These are phyloP conservation scores for Ceraceosorus guamensis DNA, from an alignment of 1,284 basidiomycete genomes.

Conservation along the genomic window DNA sequence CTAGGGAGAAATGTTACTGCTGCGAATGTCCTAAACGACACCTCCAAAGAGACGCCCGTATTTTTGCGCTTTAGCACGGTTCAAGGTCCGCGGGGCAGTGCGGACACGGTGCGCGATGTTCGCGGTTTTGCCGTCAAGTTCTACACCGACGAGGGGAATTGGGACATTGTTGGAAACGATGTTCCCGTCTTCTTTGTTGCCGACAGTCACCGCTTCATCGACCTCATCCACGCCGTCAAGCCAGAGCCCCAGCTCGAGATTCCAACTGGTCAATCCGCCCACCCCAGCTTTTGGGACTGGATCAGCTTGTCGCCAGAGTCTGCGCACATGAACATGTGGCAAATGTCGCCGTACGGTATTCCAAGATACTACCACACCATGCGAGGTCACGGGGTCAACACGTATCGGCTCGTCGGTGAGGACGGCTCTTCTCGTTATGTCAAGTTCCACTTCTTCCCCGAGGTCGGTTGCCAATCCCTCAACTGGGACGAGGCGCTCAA, in stretches of 20 bases:
- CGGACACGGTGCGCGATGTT: slow-evolving; percentile 65
- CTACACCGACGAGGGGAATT: slow-evolving; percentile 71
- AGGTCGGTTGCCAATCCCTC: slow-evolving; percentile 22
- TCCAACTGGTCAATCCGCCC: slow-evolving; percentile 50
- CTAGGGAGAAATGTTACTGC: neutral
- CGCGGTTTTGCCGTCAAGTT: slow-evolving; percentile 75
- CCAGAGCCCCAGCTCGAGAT: slow-evolving; percentile 59
- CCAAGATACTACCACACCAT: slow-evolving; percentile 76
- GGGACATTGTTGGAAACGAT: slow-evolving; percentile 59
- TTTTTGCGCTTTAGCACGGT: slow-evolving; percentile 33
- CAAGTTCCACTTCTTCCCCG: slow-evolving; percentile 26
- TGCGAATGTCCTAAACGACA: slow-evolving; percentile 21
- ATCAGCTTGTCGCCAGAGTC: slow-evolving; percentile 49
- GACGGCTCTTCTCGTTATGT: slow-evolving; percentile 26
- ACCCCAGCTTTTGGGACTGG: slow-evolving; percentile 49
- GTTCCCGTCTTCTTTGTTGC: slow-evolving; percentile 79
- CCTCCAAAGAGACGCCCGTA: slow-evolving; percentile 16
- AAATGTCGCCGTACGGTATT: slow-evolving; percentile 70
- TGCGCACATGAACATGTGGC: slow-evolving; percentile 74
- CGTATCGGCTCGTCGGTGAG: slow-evolving; percentile 46
- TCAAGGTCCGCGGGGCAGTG: slow-evolving; percentile 23
- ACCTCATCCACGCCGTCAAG: slow-evolving; percentile 48
- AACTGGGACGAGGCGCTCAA: slow-evolving; percentile 21
- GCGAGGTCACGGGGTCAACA: slow-evolving; percentile 71
- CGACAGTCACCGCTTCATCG: slow-evolving; percentile 44